A percentile compares a stretch with the other conserved stretches of the same genome.
Evolutionary conservation across 2,329 filamentous ascomycete species (phyloP).

Genomic region (Bipolaris cookei): DNA sequence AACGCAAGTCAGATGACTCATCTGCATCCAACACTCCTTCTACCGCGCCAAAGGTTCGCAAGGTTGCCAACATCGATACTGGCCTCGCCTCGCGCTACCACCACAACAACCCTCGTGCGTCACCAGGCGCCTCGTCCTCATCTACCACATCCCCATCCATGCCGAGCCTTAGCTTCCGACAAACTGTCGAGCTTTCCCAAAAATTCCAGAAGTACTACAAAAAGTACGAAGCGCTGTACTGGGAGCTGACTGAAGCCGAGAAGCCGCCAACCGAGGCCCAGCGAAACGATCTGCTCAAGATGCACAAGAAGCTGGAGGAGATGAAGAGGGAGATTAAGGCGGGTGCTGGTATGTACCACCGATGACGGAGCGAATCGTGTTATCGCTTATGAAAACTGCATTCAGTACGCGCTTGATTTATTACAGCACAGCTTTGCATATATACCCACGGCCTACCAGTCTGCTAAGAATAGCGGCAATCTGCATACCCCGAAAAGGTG

Average conservation of each 20-base stretch:
- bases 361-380: conserved; percentile 19
- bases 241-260: conserved; percentile 50
- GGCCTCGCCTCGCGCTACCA: conserved; percentile 46
- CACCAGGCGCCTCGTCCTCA: conserved; percentile 45
- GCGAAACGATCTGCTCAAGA: conserved; percentile 59
- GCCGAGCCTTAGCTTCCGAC: conserved; percentile 50
- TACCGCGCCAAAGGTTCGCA: conserved; percentile 39
- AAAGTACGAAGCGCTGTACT: conserved; percentile 63
- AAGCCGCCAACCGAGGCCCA: conserved; percentile 57
- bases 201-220: conserved; percentile 65
- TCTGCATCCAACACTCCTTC: conserved; percentile 40
- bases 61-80: conserved; percentile 45
- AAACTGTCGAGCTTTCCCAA: conserved; percentile 55
- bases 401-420: conserved; percentile 18
- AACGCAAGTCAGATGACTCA: conserved; percentile 55
- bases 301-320: conserved; percentile 60
- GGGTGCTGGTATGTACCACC: conserved; percentile 40
- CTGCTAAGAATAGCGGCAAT: conserved; percentile 17
- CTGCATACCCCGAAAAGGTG: conserved; percentile 28
- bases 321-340: conserved; percentile 65
- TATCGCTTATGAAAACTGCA: conserved; percentile 11
- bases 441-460: conserved; percentile 28
- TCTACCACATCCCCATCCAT: conserved; percentile 44
- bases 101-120: conserved; percentile 40
- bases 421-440: conserved; percentile 25